Evolutionary conservation across 768 basidiomycete genomes (phyloP), one percentile per base, ranked within the genome.

Genomic region (Lactarius deliciosus): DNA sequence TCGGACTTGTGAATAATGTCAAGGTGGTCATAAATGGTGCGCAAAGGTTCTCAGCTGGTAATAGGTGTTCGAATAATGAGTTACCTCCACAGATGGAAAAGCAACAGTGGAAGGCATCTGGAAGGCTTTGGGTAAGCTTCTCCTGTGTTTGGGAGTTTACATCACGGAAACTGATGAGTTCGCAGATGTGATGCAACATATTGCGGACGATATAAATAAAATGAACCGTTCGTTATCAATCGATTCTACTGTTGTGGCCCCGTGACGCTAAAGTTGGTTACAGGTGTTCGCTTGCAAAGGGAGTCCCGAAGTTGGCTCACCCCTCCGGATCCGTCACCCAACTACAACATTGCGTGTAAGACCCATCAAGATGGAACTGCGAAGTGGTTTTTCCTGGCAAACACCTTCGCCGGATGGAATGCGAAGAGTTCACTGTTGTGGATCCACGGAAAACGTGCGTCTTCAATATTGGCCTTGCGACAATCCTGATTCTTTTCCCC

Each of bases 381-480:
- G 0, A 25, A n/a, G 2, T 63, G 62, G 62, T 63, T 63, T 20
- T 25, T 5, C 34, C 3, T 38, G 11, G 64, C 54, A 7, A 6
- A 30, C 7, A 4, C 13, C 6, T 47, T 65, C 8, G 38, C n/a
- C 2, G 22, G 43, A 34, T 65, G 64, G 64, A 65, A 56, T 4
- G 1, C 54, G 16, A 47, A 5, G 6, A 59, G 54, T 9, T 45
- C n/a, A 1, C 20, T 64, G 1, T 47, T 63, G 11, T 66, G 65
- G 65, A 54, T 66, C 0, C 65, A 63, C 6, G 65, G 65, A 2
- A 66, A 63, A 22, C 60, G 62, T 66, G 55, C 10, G 57, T 16
- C 1, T n/a, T 3, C 5, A 28, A 28, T 15, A 7, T 5, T 9
- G 0, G 2, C 5, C 13, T 30, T 32, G 0, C 1, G 25, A 11